Base-by-base conservation (phyloP, 164 flowering plant species). In the Vitis cinerea region DNA sequence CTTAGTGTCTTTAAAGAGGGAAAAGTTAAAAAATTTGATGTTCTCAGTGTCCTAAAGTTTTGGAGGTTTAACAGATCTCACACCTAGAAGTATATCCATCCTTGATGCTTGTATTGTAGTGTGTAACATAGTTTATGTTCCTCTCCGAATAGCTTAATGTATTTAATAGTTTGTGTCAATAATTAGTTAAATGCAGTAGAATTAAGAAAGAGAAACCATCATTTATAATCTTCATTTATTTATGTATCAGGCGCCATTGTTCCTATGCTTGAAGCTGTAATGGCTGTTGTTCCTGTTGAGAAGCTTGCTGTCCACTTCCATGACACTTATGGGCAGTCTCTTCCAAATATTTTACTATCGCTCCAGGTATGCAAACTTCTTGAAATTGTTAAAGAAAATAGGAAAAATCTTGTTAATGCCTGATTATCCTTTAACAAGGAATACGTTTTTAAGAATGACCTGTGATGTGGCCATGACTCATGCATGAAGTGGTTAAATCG, bases 251-350 rank as follows among this genome's bases (percentile, higher is more conserved):
- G 98, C 50, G 80, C 88, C 65, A 94, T 96, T 63, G 65, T 92
- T 74, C 95, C 97, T 52, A 93, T 96, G 99, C 97, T 96, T 70
- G 88, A 85, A 80, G 94, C 97, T 75, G 99, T 96, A 55, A 90
- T 86, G 90, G 86, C 83, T 49, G 90, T 89, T 72, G 97, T 93
- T 48, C 98, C 99, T 23, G 78, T 75, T 15, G 97, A 92, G 67
- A 96, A 83, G 81, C 90, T 96, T 66, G 97, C 99, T 49, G 98
- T 93, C 11, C 99, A 96, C 84, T 96, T 93, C 82, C 99, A 96
- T 79, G 99, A 96, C 78, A 93, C 98, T 11, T 93, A 96, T 65
- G 99, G 98, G 47, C 99, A 96, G 65, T 83, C 99, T 78, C 97
- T 96, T 82, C 71, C 99, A 63, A 96, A 96, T 74, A 93, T 96